These are phyloP conservation scores for Corymbia maculata DNA, from an alignment of 345 rosid genomes.

Conservation along the genomic window DNA sequence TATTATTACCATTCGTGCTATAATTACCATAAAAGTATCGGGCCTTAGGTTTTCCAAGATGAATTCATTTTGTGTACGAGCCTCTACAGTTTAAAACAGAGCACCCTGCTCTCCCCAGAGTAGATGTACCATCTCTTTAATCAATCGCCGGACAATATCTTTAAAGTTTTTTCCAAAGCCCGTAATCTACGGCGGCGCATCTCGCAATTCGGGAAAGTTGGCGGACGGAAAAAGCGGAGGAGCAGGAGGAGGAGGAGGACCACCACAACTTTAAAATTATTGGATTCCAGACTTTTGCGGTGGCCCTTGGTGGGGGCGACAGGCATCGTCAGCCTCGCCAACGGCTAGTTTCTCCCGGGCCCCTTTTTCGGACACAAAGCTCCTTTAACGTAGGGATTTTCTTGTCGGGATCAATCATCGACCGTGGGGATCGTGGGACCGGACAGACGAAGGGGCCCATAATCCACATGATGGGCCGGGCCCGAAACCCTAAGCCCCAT, in stretches of 20 bases:
- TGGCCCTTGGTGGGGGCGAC: neutral
- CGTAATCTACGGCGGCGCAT: neutral
- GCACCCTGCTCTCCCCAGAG: neutral
- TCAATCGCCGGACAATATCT: neutral
- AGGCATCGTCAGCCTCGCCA: neutral
- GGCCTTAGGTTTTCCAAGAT: accelerated
- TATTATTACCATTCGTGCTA: no score
- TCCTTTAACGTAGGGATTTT: neutral
- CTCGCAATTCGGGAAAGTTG: neutral
- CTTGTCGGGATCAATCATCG: neutral
- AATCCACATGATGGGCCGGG: neutral
- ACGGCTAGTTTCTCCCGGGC: neutral
- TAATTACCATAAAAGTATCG: neutral
- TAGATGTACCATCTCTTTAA: neutral
- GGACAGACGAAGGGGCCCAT: neutral
- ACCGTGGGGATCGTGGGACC: neutral
- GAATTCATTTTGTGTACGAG: neutral
- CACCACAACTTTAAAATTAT: neutral
- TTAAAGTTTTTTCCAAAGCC: neutral
- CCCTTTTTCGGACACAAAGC: neutral
- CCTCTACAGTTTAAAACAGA: neutral
- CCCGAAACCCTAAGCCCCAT: neutral
- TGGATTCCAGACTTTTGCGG: neutral
- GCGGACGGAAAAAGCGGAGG: neutral
- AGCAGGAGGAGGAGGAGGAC: neutral